Conservation (phyloP, 2,329 filamentous ascomycete genomes). For the Beauveria rudraprayagi region DNA sequence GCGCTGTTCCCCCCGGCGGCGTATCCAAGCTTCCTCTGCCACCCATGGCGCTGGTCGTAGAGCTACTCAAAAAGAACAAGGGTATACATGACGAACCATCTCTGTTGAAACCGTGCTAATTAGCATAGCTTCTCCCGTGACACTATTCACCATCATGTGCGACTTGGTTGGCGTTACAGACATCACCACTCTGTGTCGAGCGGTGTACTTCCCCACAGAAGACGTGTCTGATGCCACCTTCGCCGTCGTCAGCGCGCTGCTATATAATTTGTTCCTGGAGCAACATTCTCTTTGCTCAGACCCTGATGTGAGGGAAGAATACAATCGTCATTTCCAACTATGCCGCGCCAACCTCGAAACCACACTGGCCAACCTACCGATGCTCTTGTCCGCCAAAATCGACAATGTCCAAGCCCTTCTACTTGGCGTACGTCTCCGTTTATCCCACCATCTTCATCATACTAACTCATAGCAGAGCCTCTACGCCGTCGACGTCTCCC, state of each 20-base stretch:
- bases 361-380: slow-evolving; percentile 40
- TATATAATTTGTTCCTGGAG: slow-evolving; percentile 44
- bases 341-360: slow-evolving; percentile 44
- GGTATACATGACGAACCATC: slow-evolving; percentile 20
- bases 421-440: slow-evolving; percentile 40
- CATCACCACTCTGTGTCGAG: slow-evolving; percentile 41
- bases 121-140: slow-evolving; percentile 33
- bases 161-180: slow-evolving; percentile 41
- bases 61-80: slow-evolving; percentile 40
- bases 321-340: slow-evolving; percentile 29
- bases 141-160: slow-evolving; percentile 43
- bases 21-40: slow-evolving; percentile 47
- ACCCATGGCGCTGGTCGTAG: slow-evolving; percentile 41
- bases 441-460: neutral
- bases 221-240: slow-evolving; percentile 43
- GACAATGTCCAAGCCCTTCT: slow-evolving; percentile 50
- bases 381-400: slow-evolving; percentile 47
- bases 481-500: slow-evolving; percentile 55
- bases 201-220: slow-evolving; percentile 44
- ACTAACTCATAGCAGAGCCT: slow-evolving; percentile 35
- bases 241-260: slow-evolving; percentile 40
- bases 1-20: slow-evolving; percentile 36
- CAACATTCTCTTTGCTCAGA: slow-evolving; percentile 31
- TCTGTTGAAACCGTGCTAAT: slow-evolving; percentile 3
- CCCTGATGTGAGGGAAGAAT: slow-evolving; percentile 25